A percentile compares a stretch with the other conserved stretches of the same genome.
Conservation (phyloP, 2,329 filamentous ascomycete genomes). For the Alternaria sp. region DNA sequence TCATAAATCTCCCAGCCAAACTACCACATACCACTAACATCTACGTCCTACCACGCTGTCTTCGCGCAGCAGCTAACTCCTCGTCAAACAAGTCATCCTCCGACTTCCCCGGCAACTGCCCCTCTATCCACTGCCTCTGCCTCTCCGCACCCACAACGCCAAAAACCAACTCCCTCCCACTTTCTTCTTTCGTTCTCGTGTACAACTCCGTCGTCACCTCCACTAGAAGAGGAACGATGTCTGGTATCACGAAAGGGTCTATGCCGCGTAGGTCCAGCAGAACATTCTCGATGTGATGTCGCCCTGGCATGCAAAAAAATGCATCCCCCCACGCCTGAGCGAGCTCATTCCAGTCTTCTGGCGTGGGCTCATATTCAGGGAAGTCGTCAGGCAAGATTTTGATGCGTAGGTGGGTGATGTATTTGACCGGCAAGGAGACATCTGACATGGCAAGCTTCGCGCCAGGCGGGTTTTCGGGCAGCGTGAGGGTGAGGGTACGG, state of each 20-base stretch:
- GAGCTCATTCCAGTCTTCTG: not conserved
- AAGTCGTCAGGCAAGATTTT: not conserved
- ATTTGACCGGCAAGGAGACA: not conserved
- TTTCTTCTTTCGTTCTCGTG: not conserved
- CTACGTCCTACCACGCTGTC: not conserved
- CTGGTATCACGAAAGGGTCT: not conserved
- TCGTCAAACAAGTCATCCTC: not conserved
- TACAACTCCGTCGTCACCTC: not conserved
- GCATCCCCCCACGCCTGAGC: not conserved
- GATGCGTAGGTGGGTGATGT: not conserved
- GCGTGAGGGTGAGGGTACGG: not conserved
- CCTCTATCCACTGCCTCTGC: not conserved
- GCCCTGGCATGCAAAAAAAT: not conserved
- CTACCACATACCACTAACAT: not conserved
- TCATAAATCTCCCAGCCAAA: too few relatives aligned
- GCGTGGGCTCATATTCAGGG: not conserved
- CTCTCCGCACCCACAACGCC: not conserved
- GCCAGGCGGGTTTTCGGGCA: not conserved
- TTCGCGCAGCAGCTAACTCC: not conserved
- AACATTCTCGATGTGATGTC: not conserved
- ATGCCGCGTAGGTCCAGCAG: not conserved
- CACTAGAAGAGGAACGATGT: not conserved
- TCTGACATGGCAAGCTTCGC: not conserved
- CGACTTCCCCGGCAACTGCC: not conserved
- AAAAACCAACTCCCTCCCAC: not conserved